phyloP scores from a whole-genome alignment of 2,329 filamentous ascomycete species.

The Cladosporium halotolerans region DNA sequence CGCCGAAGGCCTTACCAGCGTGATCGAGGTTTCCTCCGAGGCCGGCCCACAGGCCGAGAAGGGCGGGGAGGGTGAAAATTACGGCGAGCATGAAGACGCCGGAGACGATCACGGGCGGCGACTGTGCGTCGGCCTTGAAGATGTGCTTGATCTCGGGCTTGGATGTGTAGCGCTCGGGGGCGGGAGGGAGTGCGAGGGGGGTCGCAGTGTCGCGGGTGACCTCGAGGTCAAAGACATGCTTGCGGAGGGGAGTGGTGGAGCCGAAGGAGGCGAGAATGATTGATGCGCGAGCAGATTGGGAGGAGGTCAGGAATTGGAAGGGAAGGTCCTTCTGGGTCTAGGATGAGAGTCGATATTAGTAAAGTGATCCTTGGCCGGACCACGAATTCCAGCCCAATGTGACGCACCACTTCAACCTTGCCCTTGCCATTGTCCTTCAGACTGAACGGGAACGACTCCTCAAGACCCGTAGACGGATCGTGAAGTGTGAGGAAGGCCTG shows the following conservation, averaged over 20 bases:
- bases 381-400: background rate
- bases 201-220: conserved; percentile 58
- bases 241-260: conserved; percentile 59
- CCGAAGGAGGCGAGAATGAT: conserved; percentile 85
- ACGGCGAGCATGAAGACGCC: conserved; percentile 70
- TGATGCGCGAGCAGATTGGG: conserved; percentile 67
- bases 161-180: conserved; percentile 76
- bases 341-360: conserved; percentile 14
- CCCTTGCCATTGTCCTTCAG: conserved; percentile 86
- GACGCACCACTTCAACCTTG: conserved; percentile 71
- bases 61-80: conserved; percentile 63
- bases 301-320: conserved; percentile 65
- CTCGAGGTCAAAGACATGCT: conserved; percentile 65
- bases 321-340: conserved; percentile 88
- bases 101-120: conserved; percentile 73
- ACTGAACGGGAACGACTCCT: conserved; percentile 77
- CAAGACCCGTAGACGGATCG: conserved; percentile 68
- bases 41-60: conserved; percentile 68
- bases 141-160: conserved; percentile 82
- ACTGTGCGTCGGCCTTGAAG: conserved; percentile 74
- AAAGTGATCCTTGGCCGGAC: background rate
- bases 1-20: conserved; percentile 64
- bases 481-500: conserved; percentile 85
- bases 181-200: conserved; percentile 55
- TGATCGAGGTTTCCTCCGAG: conserved; percentile 81